These are phyloP conservation scores for Zygoascus flipseniorum DNA, from an alignment of 805 yeast genomes.

Conservation along the genomic window DNA sequence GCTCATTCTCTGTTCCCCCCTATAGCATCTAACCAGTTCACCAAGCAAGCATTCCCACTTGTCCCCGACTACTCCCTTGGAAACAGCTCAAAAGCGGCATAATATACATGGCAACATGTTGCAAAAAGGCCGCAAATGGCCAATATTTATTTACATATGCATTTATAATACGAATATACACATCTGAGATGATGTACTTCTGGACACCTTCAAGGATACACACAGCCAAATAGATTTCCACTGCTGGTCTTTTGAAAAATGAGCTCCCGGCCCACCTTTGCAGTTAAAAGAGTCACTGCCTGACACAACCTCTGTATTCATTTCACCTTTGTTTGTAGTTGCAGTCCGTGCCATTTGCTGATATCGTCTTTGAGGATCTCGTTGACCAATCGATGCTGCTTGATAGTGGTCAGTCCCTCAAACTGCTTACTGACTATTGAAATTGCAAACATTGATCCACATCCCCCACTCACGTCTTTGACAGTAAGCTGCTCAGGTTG, in stretches of 20 bases:
- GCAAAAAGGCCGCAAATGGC: neutral
- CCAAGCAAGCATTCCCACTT: slow-evolving; percentile 13
- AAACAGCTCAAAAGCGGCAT: neutral
- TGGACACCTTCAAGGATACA: neutral
- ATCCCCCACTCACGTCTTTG: slow-evolving; percentile 84
- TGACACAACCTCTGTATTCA: no score
- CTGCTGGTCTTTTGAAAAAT: no score
- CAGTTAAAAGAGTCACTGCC: no score
- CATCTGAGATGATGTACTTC: neutral
- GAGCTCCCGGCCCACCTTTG: no score
- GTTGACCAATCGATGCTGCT: slow-evolving; percentile 89
- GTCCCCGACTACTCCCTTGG: slow-evolving; percentile 11
- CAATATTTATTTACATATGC: neutral
- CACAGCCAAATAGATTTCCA: neutral
- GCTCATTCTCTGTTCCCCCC: slow-evolving; percentile 15
- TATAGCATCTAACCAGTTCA: slow-evolving; percentile 12
- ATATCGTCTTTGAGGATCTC: slow-evolving; percentile 75
- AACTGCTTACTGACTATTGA: slow-evolving; percentile 62
- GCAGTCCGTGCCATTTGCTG: slow-evolving; percentile 89
- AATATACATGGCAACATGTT: neutral
- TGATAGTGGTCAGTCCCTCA: slow-evolving; percentile 73
- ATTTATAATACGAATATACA: neutral
- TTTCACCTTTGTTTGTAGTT: slow-evolving; percentile 56
- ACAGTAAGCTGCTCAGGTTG: slow-evolving; percentile 59
- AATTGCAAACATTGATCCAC: slow-evolving; percentile 97